Evolutionary conservation across 2,329 filamentous ascomycete species (phyloP), one percentile per base, ranked within the genome.

Genomic region (Colletotrichum sp.): DNA sequence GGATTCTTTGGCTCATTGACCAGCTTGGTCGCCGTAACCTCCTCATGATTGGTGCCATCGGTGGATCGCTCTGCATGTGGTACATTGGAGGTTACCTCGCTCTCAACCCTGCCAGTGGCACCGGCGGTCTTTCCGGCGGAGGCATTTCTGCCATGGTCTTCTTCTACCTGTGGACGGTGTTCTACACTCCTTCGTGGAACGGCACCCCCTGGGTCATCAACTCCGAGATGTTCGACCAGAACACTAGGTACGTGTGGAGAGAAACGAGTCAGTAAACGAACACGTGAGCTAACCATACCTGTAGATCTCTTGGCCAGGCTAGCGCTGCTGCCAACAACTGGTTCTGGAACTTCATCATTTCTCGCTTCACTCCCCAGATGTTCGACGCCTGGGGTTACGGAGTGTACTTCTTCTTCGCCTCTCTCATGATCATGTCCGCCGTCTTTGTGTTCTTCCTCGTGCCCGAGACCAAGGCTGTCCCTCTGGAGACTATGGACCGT

Each of bases 171-270:
- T 95, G 92, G 91, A 94, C 93, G 1, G 64, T 76, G 70, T 92
- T 93, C 82, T 96, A 95, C 85, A 94, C 92, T 0, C 93, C 91
- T 0, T 90, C 90, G 0, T 94, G 93, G 93, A 94, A 94, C 81
- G 93, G 93, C 3, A 94, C 92, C 0, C 94, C 93, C 0, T 96
- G 94, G 94, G 93, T 96, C 26, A 85, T 94, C 80, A 94, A 94
- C 86, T 89, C 89, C 0, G 93, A 96, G 83, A 95, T 96, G 87
- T 95, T 95, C 83, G 91, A 93, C 79, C 90, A 92, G 78, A 93
- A 93, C 84, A 76, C 74, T 1, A 72, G 74, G 74, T 76, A 69
- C 15, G 64, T 69, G 16, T 64, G 8, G 32, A 36, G 24, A 38
- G 13, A 43, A 28, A 43, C n/a, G 32, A 24, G n/a, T 28, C 34